Evolutionary conservation across 768 basidiomycete species (phyloP).

Genomic region (Boletales sp.): DNA sequence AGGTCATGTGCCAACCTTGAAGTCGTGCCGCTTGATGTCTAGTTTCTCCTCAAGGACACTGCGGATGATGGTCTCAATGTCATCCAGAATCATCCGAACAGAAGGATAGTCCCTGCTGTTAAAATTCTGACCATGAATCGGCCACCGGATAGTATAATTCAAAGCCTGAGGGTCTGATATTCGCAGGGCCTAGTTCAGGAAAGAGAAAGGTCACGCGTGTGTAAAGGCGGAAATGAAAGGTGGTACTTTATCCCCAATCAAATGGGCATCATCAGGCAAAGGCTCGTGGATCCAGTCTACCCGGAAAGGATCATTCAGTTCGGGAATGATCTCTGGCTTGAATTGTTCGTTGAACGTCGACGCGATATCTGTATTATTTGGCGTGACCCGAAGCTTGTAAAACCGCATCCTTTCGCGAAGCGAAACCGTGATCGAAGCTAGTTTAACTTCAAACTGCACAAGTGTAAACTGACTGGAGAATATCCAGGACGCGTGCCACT

Average conservation of each 20-base stretch:
- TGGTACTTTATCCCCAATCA: slow-evolving; percentile 70
- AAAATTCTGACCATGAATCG: slow-evolving; percentile 77
- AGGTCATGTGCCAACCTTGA: slow-evolving; percentile 47
- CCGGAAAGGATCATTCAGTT: slow-evolving; percentile 77
- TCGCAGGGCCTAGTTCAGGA: slow-evolving; percentile 56
- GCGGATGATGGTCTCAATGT: slow-evolving; percentile 69
- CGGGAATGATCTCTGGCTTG: slow-evolving; percentile 80
- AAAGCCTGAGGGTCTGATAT: slow-evolving; percentile 64
- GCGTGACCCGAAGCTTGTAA: slow-evolving; percentile 76
- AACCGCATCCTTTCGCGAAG: slow-evolving; percentile 82
- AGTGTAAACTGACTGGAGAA: background rate
- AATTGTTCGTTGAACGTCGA: slow-evolving; percentile 80
- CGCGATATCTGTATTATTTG: slow-evolving; percentile 64
- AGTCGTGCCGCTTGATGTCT: slow-evolving; percentile 47
- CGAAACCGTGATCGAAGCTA: slow-evolving; percentile 66
- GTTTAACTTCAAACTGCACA: slow-evolving; percentile 68
- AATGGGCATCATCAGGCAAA: slow-evolving; percentile 40
- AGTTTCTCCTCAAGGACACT: slow-evolving; percentile 59
- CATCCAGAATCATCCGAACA: slow-evolving; percentile 65
- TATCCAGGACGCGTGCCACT: slow-evolving; percentile 17
- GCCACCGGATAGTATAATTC: slow-evolving; percentile 77
- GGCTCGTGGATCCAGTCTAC: slow-evolving; percentile 78
- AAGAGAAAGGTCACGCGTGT: slow-evolving; percentile 6
- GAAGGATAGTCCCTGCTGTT: slow-evolving; percentile 79
- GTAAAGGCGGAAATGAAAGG: background rate